Evolutionary conservation across 129 eudicot species (phyloP), one percentile per base, ranked within the genome.

Genomic region (Flaveria sonorensis): DNA sequence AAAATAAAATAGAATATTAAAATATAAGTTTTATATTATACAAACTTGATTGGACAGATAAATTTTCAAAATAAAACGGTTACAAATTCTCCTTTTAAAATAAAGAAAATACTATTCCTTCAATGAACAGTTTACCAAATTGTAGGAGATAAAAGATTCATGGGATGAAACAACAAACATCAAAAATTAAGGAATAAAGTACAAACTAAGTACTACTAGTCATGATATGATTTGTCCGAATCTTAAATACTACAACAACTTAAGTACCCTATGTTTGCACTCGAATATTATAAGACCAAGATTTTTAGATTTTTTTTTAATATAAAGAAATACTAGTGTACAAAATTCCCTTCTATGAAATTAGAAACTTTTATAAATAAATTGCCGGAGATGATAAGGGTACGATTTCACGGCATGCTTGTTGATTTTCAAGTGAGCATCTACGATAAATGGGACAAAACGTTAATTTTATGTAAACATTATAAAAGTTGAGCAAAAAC

Each of bases 151-250:
- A 43, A 28, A 73, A 57, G 79, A 73, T 65, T 80, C 79, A 73
- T 65, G 52, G 62, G 79, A 67, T 65, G 79, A 80, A 80, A 40
- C 51, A 80, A 72, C 76, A 65, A 73, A 80, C 69, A 57, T 74
- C 57, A 73, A 74, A 79, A 56, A 65, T 74, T 74, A 80, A 80
- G 78, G 83, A 64, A 80, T 80, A 73, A 80, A 55, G 83, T 80
- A 73, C 83, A 72, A 72, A 24, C 57, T 72, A 73, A 73, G 83
- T 79, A 79, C 77, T 64, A 39, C 45, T 50, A 77, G 19, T 15
- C 55, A 36, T 77, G 26, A 46, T 79, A 62, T 62, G 68, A 79
- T 80, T 71, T 80, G 79, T 64, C 74, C 51, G 79, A 64, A 72
- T 80, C 79, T 65, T 65, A 50, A 62, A 72, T 67, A 42, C 72